Evolutionary conservation across 768 basidiomycete genomes (phyloP), one percentile per base, ranked within the genome.

Genomic region (Boletus barrowsii): DNA sequence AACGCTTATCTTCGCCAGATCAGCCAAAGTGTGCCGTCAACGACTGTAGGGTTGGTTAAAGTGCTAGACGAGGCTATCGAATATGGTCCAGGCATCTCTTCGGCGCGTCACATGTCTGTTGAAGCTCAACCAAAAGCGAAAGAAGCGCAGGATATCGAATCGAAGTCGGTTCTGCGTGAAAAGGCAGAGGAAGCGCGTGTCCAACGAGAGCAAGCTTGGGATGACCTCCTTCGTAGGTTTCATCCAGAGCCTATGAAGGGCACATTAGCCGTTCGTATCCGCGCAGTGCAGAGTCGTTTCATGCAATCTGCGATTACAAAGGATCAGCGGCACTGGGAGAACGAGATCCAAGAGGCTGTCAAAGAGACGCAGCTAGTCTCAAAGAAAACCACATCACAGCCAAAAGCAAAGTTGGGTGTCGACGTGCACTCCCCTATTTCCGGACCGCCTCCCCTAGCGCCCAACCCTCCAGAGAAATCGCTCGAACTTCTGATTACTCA

Each of bases 141-240:
- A 59, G 56, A 69, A 39, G 70, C 68, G 15, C 69, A 74, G 36
- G 67, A 71, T 14, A 70, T 72, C 7, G 79, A 81, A 53, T 76
- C 75, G 18, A 81, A 82, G 59, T 76, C 77, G 3, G 72, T 76
- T 5, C 70, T 90, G 4, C 83, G 76, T 3, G 78, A 76, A 65
- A 91, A 86, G 69, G 86, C 83, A 4, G 81, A 83, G 22, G 84
- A 86, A 53, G 82, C 83, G 0, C 79, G 77, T 41, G 63, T 65
- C 10, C 77, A 80, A 51, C 78, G 86, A 55, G 85, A 88, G 66
- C 72, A 71, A 33, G 84, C 83, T 53, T 93, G 90, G 90, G 77
- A 79, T 3, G 69, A 64, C 4, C 69, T 93, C 48, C 68, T 93
- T 8, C 55, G 62, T 35, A 74, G 71, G 17, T 69, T 87, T 40